These are phyloP conservation scores for Xylariaceae sp. DNA, from an alignment of 2,329 filamentous ascomycete species.

Conservation along the genomic window DNA sequence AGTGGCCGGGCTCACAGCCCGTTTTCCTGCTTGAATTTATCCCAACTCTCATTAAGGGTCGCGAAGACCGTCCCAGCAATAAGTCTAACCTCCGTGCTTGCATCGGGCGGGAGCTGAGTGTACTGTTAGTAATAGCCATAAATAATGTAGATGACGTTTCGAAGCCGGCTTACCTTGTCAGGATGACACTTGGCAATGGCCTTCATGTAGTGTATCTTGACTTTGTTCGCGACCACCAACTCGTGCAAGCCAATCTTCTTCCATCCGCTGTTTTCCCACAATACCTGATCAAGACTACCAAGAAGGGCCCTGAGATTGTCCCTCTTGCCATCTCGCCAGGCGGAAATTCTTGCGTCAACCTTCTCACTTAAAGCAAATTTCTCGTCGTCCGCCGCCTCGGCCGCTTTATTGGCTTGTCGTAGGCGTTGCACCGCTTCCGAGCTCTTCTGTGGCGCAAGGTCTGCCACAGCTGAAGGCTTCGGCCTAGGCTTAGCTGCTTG, in stretches of 20 bases:
- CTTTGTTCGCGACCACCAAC: slow-evolving; percentile 87
- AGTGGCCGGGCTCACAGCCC: slow-evolving; percentile 49
- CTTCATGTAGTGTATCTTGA: slow-evolving; percentile 99
- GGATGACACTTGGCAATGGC: slow-evolving; percentile 98
- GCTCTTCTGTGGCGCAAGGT: slow-evolving; percentile 51
- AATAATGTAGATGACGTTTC: slow-evolving; percentile 2
- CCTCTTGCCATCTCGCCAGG: slow-evolving; percentile 89
- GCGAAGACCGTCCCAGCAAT: slow-evolving; percentile 68
- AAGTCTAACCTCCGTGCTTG: slow-evolving; percentile 66
- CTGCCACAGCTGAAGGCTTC: slow-evolving; percentile 41
- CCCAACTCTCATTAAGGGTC: slow-evolving; percentile 73
- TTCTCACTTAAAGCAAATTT: slow-evolving; percentile 86
- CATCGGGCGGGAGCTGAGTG: slow-evolving; percentile 62
- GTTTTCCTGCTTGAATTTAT: slow-evolving; percentile 72
- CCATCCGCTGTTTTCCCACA: slow-evolving; percentile 94
- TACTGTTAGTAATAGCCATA: slow-evolving; percentile 19
- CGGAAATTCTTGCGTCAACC: slow-evolving; percentile 76
- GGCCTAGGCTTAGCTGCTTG: slow-evolving; percentile 50
- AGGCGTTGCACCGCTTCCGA: slow-evolving; percentile 81
- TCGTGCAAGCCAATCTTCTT: slow-evolving; percentile 96
- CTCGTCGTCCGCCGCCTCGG: slow-evolving; percentile 86
- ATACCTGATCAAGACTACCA: slow-evolving; percentile 81
- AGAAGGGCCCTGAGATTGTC: slow-evolving; percentile 90
- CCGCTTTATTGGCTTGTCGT: slow-evolving; percentile 80
- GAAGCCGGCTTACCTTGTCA: slow-evolving; percentile 76